phyloP scores from a whole-genome alignment of 2,329 filamentous ascomycete genomes.

The Ceratocystis harringtonii region DNA sequence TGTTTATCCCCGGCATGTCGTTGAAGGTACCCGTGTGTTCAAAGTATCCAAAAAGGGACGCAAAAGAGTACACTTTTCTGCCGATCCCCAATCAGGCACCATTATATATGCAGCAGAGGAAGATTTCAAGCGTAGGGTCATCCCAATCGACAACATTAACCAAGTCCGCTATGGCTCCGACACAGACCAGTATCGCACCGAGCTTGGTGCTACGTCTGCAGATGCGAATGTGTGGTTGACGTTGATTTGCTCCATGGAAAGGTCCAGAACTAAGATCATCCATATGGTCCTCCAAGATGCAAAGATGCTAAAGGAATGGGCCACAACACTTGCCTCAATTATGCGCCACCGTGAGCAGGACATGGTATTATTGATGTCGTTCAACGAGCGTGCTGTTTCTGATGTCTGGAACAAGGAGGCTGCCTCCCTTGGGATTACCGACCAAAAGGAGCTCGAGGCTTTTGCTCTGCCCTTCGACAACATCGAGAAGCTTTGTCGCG shows the following conservation, averaged over 20 bases:
- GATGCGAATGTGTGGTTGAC: conserved; percentile 70
- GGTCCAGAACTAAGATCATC: conserved; percentile 70
- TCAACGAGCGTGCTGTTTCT: conserved; percentile 65
- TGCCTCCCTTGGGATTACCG: conserved; percentile 46
- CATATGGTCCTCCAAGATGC: conserved; percentile 70
- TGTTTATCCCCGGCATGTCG: conserved; percentile 59
- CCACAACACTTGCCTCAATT: conserved; percentile 66
- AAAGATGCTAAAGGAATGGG: conserved; percentile 64
- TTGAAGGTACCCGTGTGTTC: conserved; percentile 60
- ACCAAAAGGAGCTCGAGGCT: conserved; percentile 30
- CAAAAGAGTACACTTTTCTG: conserved; percentile 54
- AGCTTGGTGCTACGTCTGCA: conserved; percentile 54
- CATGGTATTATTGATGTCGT: conserved; percentile 78
- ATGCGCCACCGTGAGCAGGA: conserved; percentile 75
- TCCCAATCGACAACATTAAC: conserved; percentile 91
- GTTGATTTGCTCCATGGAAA: conserved; percentile 59
- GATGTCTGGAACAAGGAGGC: conserved; percentile 81
- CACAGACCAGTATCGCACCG: conserved; percentile 76
- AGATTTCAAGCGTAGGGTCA: conserved; percentile 58
- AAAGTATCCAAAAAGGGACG: conserved; percentile 77
- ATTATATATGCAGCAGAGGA: conserved; percentile 57
- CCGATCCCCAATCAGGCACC: conserved; percentile 72
- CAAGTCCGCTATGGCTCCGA: conserved; percentile 75
- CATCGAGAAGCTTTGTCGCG: conserved; percentile 72
- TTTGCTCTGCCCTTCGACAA: conserved; percentile 58